These are phyloP conservation scores for Fusarium buxicola DNA, from an alignment of 2,329 filamentous ascomycete genomes.

Conservation along the genomic window DNA sequence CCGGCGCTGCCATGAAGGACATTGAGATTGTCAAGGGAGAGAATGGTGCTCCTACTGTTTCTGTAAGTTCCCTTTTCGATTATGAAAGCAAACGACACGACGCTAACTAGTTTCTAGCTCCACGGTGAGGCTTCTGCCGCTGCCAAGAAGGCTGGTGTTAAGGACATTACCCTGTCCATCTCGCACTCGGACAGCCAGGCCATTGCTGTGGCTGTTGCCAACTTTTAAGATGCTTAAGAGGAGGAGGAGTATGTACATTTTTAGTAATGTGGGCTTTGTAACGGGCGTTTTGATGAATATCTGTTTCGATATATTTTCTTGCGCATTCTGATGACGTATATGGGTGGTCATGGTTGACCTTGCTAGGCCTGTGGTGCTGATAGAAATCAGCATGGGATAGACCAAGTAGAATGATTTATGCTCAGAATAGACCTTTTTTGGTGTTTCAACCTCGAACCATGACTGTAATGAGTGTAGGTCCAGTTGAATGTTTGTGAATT, in stretches of 20 bases:
- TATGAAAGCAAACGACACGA: not conserved
- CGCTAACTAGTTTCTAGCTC: constrained; percentile 70
- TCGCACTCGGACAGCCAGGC: constrained; percentile 96
- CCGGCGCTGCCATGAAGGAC: constrained; percentile 89
- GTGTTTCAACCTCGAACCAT: not conserved
- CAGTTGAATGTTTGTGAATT: too few relatives aligned
- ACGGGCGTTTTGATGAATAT: constrained; percentile 45
- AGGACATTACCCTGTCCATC: constrained; percentile 91
- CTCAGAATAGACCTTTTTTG: constrained; percentile 41
- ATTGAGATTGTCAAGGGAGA: constrained; percentile 91
- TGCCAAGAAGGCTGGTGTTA: constrained; percentile 88
- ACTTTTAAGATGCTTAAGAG: constrained; percentile 66
- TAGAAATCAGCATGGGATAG: constrained; percentile 26
- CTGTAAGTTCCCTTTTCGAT: constrained; percentile 68
- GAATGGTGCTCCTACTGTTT: constrained; percentile 84
- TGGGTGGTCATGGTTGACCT: constrained; percentile 24
- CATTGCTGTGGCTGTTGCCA: constrained; percentile 91
- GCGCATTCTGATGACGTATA: constrained; percentile 37
- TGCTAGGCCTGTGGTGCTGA: constrained; percentile 27
- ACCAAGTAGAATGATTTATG: constrained; percentile 34
- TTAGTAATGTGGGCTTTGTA: constrained; percentile 31
- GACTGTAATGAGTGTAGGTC: not conserved
- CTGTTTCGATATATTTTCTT: constrained; percentile 43
- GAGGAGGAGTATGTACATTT: constrained; percentile 31
- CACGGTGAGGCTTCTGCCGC: constrained; percentile 85